phyloP scores from a whole-genome alignment of 352 stramenopile genomes.

The Globisporangium spiculum region DNA sequence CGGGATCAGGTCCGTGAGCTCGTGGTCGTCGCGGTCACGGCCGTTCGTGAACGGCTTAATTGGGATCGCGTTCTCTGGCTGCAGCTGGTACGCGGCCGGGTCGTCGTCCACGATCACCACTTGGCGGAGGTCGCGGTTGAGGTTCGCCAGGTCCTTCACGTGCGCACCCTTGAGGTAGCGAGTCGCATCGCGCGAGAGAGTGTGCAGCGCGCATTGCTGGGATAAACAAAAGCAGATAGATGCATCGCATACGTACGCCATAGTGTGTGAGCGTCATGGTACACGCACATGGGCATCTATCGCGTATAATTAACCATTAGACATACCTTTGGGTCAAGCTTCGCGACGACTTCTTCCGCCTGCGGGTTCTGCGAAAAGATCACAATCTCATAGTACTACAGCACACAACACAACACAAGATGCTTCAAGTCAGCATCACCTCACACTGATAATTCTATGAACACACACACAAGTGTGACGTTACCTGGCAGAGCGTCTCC shows the following conservation, averaged over 20 bases:
- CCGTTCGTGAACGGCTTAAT: conserved; percentile 77
- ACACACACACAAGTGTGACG: neutral
- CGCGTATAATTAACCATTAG: no score
- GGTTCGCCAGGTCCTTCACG: conserved; percentile 78
- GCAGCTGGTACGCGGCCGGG: conserved; percentile 72
- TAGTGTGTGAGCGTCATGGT: neutral
- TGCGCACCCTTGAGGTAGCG: conserved; percentile 81
- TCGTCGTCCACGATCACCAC: conserved; percentile 87
- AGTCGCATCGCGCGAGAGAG: conserved; percentile 78
- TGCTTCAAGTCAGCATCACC: neutral
- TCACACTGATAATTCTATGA: neutral
- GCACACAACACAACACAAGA: conserved; percentile 2
- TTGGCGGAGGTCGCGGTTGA: conserved; percentile 80
- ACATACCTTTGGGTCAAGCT: conserved; percentile 73
- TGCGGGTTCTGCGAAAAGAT: conserved; percentile 86
- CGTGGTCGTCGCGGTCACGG: conserved; percentile 74
- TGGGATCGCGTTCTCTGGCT: conserved; percentile 83
- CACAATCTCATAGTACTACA: conserved; percentile 84
- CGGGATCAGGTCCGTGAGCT: conserved; percentile 79
- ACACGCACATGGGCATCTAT: no score
- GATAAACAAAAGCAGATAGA: neutral
- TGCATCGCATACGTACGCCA: neutral
- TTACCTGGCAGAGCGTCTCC: conserved; percentile 69
- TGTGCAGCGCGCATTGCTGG: conserved; percentile 72
- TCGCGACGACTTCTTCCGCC: conserved; percentile 74